phyloP scores from a whole-genome alignment of 371 early-diverging fungal genomes.

The Polyrhizophydium stewartii region DNA sequence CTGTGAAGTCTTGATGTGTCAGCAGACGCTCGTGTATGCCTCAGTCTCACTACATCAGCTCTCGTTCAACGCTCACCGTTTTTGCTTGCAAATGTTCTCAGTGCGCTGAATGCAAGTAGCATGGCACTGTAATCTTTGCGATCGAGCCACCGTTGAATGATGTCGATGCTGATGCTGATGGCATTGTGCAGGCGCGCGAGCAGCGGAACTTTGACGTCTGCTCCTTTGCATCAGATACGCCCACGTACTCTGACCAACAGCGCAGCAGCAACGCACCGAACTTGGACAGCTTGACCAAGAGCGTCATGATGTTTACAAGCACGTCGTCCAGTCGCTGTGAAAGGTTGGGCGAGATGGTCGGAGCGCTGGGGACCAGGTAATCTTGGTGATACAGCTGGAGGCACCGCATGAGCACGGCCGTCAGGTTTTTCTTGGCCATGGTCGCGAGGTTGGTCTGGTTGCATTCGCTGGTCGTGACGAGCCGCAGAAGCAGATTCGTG shows the following conservation, averaged over 20 bases:
- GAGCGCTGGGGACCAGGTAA: slow-evolving; percentile 4
- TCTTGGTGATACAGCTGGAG: slow-evolving; percentile 14
- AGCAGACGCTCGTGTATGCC: too few species aligned
- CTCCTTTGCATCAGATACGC: not conserved
- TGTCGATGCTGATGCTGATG: slow-evolving; percentile 22
- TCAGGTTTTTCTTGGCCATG: slow-evolving; percentile 21
- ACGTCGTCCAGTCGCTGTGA: slow-evolving; percentile 18
- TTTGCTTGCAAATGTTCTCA: slow-evolving; percentile 23
- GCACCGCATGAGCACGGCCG: slow-evolving; percentile 16
- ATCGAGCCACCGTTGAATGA: slow-evolving; percentile 27
- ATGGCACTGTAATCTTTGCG: slow-evolving; percentile 19
- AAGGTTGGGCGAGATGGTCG: slow-evolving; percentile 3
- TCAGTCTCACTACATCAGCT: not conserved
- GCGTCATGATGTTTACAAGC: slow-evolving; percentile 17
- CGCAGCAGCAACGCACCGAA: slow-evolving; percentile 19
- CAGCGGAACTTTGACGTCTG: slow-evolving; percentile 34
- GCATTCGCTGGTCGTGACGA: slow-evolving; percentile 15
- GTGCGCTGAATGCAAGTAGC: slow-evolving; percentile 18
- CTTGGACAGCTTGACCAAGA: slow-evolving; percentile 27
- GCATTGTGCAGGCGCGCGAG: slow-evolving; percentile 33
- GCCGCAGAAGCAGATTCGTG: slow-evolving; percentile 28
- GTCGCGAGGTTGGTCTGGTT: slow-evolving; percentile 18
- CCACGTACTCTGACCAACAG: not conserved
- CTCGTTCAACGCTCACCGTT: slow-evolving; percentile 20
- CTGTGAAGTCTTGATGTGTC: slow-evolving; percentile 5